Evolutionary conservation across 2,329 filamentous ascomycete species (phyloP).

Genomic region (Talaromyces funiculosus): DNA sequence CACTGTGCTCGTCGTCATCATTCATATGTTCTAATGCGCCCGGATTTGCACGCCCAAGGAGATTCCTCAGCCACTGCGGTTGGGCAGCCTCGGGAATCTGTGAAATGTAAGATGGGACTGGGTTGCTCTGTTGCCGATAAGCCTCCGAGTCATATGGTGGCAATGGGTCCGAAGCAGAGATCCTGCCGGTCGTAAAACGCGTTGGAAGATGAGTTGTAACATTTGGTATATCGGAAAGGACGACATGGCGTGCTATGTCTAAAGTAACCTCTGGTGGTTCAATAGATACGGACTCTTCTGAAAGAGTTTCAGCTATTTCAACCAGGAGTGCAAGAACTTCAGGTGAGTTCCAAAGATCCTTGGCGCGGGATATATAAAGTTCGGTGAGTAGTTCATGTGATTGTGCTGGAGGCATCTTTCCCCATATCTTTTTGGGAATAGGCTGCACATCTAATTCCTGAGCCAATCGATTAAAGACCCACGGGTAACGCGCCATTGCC

Average conservation of each 20-base stretch:
- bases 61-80: slow-evolving; percentile 33
- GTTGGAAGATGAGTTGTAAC: slow-evolving; percentile 66
- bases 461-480: slow-evolving; percentile 76
- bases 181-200: slow-evolving; percentile 56
- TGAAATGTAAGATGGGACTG: slow-evolving; percentile 28
- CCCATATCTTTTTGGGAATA: slow-evolving; percentile 77
- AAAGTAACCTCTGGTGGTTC: slow-evolving; percentile 44
- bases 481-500: slow-evolving; percentile 71
- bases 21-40: slow-evolving; percentile 20
- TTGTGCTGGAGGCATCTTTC: slow-evolving; percentile 59
- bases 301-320: slow-evolving; percentile 58
- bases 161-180: slow-evolving; percentile 75
- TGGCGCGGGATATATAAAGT: slow-evolving; percentile 69
- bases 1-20: slow-evolving; percentile 18
- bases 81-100: slow-evolving; percentile 27
- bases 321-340: slow-evolving; percentile 64
- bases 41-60: slow-evolving; percentile 33
- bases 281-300: slow-evolving; percentile 38
- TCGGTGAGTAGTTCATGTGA: slow-evolving; percentile 65
- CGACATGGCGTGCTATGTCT: slow-evolving; percentile 67
- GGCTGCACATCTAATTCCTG: slow-evolving; percentile 71
- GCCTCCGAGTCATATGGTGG: slow-evolving; percentile 56
- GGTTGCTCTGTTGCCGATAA: slow-evolving; percentile 30
- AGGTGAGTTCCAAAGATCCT: slow-evolving; percentile 80
- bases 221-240: slow-evolving; percentile 67